Conservation (phyloP, 1,139 yeast species). For the Blastobotrys malaysiensis region DNA sequence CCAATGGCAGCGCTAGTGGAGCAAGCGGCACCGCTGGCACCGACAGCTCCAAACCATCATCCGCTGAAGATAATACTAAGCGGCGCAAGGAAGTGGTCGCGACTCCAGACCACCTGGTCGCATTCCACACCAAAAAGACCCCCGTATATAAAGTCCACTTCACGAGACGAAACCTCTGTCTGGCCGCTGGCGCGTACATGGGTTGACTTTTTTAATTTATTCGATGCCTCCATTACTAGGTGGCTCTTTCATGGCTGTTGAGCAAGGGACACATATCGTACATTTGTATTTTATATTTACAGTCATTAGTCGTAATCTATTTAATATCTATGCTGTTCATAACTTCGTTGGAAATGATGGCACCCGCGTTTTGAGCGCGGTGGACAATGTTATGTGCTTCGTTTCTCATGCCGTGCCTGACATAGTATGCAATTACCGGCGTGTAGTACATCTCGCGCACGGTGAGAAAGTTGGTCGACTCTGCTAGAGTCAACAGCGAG, state of each 20-base stretch:
- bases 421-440: neutral
- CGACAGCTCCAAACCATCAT: conserved; percentile 7
- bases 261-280: neutral
- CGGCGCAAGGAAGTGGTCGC: conserved; percentile 67
- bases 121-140: conserved; percentile 87
- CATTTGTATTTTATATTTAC: too few species aligned
- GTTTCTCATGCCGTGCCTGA: neutral
- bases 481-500: neutral
- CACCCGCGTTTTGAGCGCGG: neutral
- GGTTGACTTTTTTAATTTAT: conserved; percentile 34
- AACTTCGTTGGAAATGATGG: neutral
- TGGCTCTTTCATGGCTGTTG: too few species aligned
- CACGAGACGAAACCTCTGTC: conserved; percentile 81
- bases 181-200: conserved; percentile 85
- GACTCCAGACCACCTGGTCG: conserved; percentile 86
- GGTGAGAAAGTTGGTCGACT: neutral
- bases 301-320: neutral
- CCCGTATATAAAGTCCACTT: conserved; percentile 92
- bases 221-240: neutral
- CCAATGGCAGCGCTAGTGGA: conserved; percentile 13
- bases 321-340: neutral
- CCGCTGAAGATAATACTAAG: conserved; percentile 35
- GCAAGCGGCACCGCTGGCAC: conserved; percentile 1
- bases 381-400: neutral
- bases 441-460: neutral